Percentiles rank a stretch among this genome's conserved stretches.
phyloP scores from a whole-genome alignment of 345 rosid species.

The Physaria fendleri region DNA sequence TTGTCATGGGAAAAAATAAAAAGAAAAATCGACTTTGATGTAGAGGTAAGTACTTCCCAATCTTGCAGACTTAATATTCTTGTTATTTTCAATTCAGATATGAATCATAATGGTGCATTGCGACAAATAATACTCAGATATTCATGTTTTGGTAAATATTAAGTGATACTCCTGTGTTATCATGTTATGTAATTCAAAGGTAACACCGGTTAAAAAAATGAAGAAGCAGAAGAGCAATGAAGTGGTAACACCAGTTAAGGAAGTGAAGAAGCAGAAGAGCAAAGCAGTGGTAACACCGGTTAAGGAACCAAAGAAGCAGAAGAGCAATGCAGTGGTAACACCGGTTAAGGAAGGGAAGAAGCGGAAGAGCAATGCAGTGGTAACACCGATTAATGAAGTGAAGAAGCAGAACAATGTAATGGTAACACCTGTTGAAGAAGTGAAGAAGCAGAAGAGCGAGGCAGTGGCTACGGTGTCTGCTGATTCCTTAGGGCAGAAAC shows the following conservation, averaged over 20 bases:
- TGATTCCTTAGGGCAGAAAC: conserved; percentile 18
- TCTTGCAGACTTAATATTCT: background rate
- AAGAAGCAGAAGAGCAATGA: background rate
- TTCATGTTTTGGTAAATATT: conserved; percentile 1
- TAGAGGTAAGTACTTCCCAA: conserved; percentile 19
- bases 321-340: conserved; percentile 21
- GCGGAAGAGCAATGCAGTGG: conserved; percentile 13
- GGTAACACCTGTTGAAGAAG: too few species aligned
- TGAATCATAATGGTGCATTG: background rate
- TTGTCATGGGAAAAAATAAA: conserved; percentile 6
- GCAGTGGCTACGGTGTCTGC: conserved; percentile 2
- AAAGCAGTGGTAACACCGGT: conserved; percentile 23
- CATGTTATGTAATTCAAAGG: conserved; percentile 24
- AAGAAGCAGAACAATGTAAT: conserved; percentile 10
- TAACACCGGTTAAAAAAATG: conserved; percentile 19
- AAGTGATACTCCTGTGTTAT: conserved; percentile 3
- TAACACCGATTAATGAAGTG: conserved; percentile 19
- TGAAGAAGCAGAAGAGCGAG: background rate
- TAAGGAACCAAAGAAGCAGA: conserved; percentile 3
- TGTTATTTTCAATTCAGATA: background rate
- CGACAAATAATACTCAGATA: background rate
- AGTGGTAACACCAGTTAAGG: conserved; percentile 26
- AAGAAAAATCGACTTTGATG: conserved; percentile 24
- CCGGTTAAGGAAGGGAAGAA: conserved; percentile 12
- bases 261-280: conserved; percentile 1